Percentiles rank a stretch among this genome's conserved stretches.
phyloP scores from a whole-genome alignment of 768 basidiomycete species.

The Boletales sp. region DNA sequence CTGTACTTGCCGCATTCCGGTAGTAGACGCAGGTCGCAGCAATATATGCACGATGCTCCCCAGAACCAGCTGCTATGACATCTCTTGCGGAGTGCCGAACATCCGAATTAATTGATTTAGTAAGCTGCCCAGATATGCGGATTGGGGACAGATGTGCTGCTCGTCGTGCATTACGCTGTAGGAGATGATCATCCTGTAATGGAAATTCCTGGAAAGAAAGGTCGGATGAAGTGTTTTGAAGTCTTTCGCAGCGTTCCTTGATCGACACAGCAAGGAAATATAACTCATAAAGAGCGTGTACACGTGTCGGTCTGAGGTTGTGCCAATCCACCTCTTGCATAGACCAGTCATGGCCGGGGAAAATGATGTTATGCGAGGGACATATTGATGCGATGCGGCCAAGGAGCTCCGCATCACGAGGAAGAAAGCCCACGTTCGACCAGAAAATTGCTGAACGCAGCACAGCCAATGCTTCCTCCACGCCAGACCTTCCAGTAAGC shows the following conservation, averaged over 20 bases:
- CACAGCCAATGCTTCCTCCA: conserved; percentile 38
- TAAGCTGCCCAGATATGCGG: not conserved
- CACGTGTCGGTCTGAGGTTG: conserved; percentile 6
- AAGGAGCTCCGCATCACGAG: conserved; percentile 29
- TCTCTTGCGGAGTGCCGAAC: conserved; percentile 11
- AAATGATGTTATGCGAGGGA: conserved; percentile 20
- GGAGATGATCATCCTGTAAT: not conserved
- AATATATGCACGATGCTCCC: conserved; percentile 6
- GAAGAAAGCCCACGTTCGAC: conserved; percentile 35
- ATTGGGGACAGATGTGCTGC: conserved; percentile 8
- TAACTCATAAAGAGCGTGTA: conserved; percentile 28
- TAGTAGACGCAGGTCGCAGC: conserved; percentile 1
- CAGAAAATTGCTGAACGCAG: conserved; percentile 35
- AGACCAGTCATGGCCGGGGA: conserved; percentile 20
- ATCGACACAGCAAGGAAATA: conserved; percentile 22
- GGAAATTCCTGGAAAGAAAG: not conserved
- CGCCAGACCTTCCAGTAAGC: conserved; percentile 41
- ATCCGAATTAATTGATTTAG: not conserved
- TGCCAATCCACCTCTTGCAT: conserved; percentile 40
- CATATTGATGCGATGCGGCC: conserved; percentile 30
- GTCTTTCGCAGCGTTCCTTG: conserved; percentile 16
- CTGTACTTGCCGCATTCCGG: not conserved
- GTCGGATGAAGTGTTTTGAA: conserved; percentile 1
- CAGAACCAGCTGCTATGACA: not conserved
- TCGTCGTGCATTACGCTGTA: conserved; percentile 14